A percentile compares a stretch with the other conserved stretches of the same genome.
These are phyloP conservation scores for Leptographium flavum DNA, from an alignment of 2,329 filamentous ascomycete species.

Conservation along the genomic window DNA sequence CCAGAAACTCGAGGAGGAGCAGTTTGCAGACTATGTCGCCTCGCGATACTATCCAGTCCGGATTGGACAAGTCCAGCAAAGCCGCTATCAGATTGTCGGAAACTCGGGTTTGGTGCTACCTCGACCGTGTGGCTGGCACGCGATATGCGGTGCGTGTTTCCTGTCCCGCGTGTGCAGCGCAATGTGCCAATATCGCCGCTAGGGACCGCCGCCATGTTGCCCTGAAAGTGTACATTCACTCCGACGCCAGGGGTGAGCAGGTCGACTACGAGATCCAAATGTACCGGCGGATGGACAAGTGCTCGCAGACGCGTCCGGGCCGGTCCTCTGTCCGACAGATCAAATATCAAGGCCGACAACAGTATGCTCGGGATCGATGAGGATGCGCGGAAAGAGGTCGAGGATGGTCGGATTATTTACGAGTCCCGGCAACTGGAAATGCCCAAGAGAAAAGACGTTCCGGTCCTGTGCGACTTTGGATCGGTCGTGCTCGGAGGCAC, in stretches of 20 bases:
- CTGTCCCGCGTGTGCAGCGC: not conserved
- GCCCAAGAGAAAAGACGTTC: not conserved
- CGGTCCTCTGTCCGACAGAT: not conserved
- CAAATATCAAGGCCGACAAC: not conserved
- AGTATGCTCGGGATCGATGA: not conserved
- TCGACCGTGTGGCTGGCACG: not conserved
- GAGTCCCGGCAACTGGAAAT: not conserved
- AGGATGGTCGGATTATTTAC: not conserved
- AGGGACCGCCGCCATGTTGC: not conserved
- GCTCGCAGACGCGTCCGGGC: not conserved
- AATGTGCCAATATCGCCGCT: not conserved
- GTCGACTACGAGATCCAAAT: not conserved
- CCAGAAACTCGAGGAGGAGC: not conserved
- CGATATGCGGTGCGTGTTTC: not conserved
- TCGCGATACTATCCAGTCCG: not conserved
- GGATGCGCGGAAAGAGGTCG: not conserved
- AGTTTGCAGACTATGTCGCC: not conserved
- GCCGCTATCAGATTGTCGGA: not conserved
- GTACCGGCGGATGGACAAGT: not conserved
- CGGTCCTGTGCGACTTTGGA: not conserved
- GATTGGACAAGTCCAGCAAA: not conserved
- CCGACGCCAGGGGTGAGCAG: not conserved
- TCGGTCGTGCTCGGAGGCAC: not conserved
- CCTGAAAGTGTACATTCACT: not conserved
- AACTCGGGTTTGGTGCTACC: not conserved